Evolutionary conservation across 768 basidiomycete genomes (phyloP).

Genomic region (Trametes villosa): DNA sequence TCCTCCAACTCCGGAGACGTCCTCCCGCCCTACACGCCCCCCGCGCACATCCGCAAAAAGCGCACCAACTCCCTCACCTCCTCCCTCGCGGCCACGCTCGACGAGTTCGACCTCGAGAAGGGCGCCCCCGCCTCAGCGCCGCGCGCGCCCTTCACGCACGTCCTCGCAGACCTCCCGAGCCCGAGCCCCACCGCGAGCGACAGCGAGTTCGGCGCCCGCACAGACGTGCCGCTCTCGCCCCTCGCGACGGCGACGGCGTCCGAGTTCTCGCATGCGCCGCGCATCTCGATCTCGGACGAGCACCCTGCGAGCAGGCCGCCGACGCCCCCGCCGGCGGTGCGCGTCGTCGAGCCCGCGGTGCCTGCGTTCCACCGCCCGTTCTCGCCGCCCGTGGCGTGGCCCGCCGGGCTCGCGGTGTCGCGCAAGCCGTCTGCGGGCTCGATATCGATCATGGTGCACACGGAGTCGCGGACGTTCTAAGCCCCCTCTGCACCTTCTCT

Average conservation of each 20-base stretch:
- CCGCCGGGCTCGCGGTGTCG: not conserved
- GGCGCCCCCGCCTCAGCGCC: not conserved
- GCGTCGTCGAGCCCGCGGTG: not conserved
- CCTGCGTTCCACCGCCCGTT: slow-evolving; percentile 23
- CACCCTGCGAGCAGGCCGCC: slow-evolving; percentile 1
- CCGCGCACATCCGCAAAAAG: not conserved
- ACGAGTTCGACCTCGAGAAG: slow-evolving; percentile 19
- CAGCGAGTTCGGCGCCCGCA: no score
- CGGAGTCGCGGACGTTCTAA: not conserved
- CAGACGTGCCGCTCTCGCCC: no score
- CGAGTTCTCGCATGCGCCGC: not conserved
- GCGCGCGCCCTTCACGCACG: not conserved
- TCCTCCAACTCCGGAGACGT: not conserved
- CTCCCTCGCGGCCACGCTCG: not conserved
- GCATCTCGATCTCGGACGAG: slow-evolving; percentile 7
- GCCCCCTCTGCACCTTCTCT: not conserved
- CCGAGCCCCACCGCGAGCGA: not conserved
- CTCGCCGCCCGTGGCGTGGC: slow-evolving; percentile 8
- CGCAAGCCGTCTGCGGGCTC: not conserved
- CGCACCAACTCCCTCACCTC: slow-evolving; percentile 1
- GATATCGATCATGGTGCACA: slow-evolving; percentile 7
- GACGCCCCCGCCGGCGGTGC: not conserved
- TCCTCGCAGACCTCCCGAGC: not conserved
- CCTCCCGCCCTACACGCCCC: slow-evolving; percentile 3
- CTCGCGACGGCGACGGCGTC: no score